A percentile compares a stretch with the other conserved stretches of the same genome.
Conservation (phyloP, 345 rosid species). For the Rhodamnia argentea region DNA sequence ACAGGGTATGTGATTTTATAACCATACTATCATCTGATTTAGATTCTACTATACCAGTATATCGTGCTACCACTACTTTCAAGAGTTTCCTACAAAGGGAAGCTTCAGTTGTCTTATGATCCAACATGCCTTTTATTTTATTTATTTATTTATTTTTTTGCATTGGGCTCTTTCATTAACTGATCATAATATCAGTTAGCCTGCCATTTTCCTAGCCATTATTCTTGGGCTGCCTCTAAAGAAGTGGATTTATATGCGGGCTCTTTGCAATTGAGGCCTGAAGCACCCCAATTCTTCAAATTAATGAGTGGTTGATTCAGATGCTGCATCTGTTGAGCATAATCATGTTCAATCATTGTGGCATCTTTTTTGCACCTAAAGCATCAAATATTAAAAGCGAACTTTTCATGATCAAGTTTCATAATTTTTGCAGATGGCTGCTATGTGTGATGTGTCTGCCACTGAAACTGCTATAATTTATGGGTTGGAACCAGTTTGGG, state of each 20-base stretch:
- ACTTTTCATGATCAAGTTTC: background rate
- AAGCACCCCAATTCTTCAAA: background rate
- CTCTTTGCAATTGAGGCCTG: background rate
- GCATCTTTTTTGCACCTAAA: background rate
- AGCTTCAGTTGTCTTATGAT: background rate
- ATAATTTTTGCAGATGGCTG: slow-evolving; percentile 31
- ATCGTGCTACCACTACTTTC: background rate
- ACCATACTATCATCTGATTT: background rate
- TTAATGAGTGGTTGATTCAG: background rate
- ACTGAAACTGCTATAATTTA: slow-evolving; percentile 48
- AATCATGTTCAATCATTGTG: background rate
- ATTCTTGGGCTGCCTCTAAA: background rate
- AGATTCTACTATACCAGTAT: background rate
- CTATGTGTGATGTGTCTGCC: slow-evolving; percentile 53
- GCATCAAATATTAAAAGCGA: background rate
- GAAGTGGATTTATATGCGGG: background rate
- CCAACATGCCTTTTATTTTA: too few relatives aligned
- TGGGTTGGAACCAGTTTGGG: slow-evolving; percentile 66
- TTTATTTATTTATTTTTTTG: too few relatives aligned
- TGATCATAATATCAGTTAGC: too few relatives aligned
- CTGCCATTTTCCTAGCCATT: background rate
- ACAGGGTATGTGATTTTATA: background rate
- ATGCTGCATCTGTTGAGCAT: background rate
- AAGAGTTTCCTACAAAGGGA: background rate
- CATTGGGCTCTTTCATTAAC: too few relatives aligned